Base-by-base conservation (phyloP, 2,329 filamentous ascomycete species). In the Colletotrichum cereale region DNA sequence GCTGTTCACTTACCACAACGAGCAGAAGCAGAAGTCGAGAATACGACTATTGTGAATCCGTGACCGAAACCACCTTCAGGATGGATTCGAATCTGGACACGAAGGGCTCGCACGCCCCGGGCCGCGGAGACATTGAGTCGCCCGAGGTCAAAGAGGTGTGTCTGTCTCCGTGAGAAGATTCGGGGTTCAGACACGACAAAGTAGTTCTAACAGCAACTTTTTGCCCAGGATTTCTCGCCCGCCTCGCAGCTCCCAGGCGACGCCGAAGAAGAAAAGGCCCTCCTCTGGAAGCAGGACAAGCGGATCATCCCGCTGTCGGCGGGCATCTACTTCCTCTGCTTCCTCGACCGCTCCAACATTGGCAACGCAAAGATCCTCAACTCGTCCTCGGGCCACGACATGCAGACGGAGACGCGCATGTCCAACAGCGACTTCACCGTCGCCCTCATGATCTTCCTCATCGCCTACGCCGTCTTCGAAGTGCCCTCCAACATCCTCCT, bases 361-460 rank as follows among this genome's bases (percentile, higher is more conserved):
- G 90, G 90, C 76, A 92, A 92, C 77, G 90, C 90, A 52, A 90
- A 89, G 79, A 88, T 92, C 34, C 84, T 93, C 73, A 92, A 93
- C 77, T 82, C 86, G 26, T 84, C 87, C 14, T 87, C 86, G 0
- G 79, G 84, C 55, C 83, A 93, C 78, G 90, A 92, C 80, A 86
- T 93, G 74, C 85, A 92, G 44, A 83, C 85, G 24, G 86, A 89
- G 76, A 90, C 90, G 2, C 75, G 84, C 73, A 91, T 92, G 87
- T 88, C 87, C 2, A 84, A 86, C 62, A 84, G 86, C 76, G 84
- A 92, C 76, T 93, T 89, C 80, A 87, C 87, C 75, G 80, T 86
- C 53, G 84, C 84, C 8, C 86, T 92, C 56, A 85, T 87, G 76
- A 86, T 91, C 72, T 86, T 92, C 66, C 88, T 92, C 60, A 85